Percentiles rank a stretch among this genome's conserved stretches.
phyloP scores from a whole-genome alignment of 2,329 filamentous ascomycete species.

The Hypoxylon sp. region DNA sequence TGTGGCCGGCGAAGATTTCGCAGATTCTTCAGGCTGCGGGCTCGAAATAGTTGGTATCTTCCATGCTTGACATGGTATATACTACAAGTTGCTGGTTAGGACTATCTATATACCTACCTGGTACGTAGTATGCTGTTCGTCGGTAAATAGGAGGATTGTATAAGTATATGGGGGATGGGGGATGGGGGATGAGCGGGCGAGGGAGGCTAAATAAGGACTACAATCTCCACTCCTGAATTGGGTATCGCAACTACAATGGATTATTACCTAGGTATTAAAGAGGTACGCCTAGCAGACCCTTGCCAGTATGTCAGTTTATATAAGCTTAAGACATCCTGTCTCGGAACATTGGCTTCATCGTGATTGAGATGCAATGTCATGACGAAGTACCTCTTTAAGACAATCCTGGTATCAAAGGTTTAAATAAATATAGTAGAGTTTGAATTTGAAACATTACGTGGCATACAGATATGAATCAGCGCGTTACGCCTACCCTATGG shows the following conservation, averaged over 20 bases:
- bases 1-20: background rate
- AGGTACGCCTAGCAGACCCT: background rate
- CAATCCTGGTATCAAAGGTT: conserved; percentile 1
- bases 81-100: background rate
- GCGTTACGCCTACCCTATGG: background rate
- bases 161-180: background rate
- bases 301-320: background rate
- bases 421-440: background rate
- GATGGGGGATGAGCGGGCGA: background rate
- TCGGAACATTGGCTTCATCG: conserved; percentile 7
- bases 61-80: background rate
- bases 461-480: background rate
- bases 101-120: background rate
- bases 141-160: background rate
- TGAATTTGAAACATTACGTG: conserved; percentile 3
- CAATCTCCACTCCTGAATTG: background rate
- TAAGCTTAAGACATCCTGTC: conserved; percentile 28
- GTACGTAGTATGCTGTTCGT: background rate
- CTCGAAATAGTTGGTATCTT: background rate
- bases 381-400: conserved; percentile 13
- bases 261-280: background rate
- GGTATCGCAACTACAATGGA: background rate
- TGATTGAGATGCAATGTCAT: conserved; percentile 26
- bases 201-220: background rate
- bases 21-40: conserved; percentile 1